Conservation (phyloP, 768 basidiomycete genomes). For the Naganishia kalamii region DNA sequence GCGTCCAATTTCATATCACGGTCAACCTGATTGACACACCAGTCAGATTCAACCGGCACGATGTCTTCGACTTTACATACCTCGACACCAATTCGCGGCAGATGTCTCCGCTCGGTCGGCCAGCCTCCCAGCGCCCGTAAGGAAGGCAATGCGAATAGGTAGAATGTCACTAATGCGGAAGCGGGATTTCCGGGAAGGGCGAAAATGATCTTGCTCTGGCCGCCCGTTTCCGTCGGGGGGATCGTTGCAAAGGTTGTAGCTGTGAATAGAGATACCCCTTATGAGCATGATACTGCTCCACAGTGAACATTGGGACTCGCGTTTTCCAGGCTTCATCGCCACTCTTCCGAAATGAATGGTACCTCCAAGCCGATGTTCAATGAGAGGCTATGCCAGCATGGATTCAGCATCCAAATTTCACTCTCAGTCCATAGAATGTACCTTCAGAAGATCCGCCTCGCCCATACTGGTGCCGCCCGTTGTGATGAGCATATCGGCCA, state of each 20-base stretch:
- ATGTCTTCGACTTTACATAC: slow-evolving; percentile 44
- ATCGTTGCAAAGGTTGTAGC: slow-evolving; percentile 84
- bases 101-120: slow-evolving; percentile 52
- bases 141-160: slow-evolving; percentile 76
- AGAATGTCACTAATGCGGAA: slow-evolving; percentile 76
- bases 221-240: slow-evolving; percentile 47
- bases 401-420: neutral
- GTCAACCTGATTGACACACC: slow-evolving; percentile 23
- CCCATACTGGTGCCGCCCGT: slow-evolving; percentile 94
- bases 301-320: neutral
- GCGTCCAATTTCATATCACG: slow-evolving; percentile 59
- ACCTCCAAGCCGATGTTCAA: slow-evolving; percentile 70
- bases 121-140: slow-evolving; percentile 67
- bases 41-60: slow-evolving; percentile 35
- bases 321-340: slow-evolving; percentile 60
- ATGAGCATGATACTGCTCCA: neutral
- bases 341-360: slow-evolving; percentile 81
- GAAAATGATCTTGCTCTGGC: slow-evolving; percentile 60
- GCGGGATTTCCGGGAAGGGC: slow-evolving; percentile 87
- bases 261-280: neutral
- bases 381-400: slow-evolving; percentile 56
- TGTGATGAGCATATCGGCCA: slow-evolving; percentile 69
- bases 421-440: neutral
- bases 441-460: slow-evolving; percentile 67
- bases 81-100: slow-evolving; percentile 61